phyloP scores from a whole-genome alignment of 768 basidiomycete genomes.

The Candolleomyces aberdarensis region DNA sequence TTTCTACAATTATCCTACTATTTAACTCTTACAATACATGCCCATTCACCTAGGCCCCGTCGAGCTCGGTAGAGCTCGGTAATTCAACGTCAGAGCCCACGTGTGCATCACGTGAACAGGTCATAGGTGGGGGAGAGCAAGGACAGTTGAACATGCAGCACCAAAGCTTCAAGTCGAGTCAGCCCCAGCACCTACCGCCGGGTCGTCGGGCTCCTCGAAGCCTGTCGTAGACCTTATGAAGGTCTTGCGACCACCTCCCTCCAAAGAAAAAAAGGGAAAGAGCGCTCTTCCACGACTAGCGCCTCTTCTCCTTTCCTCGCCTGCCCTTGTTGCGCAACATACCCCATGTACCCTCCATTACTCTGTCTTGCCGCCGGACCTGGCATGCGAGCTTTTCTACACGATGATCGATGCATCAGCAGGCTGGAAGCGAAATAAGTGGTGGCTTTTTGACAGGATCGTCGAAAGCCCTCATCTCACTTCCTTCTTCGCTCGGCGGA shows the following conservation, averaged over 20 bases:
- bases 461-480: slow-evolving; percentile 87
- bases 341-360: slow-evolving; percentile 75
- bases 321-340: slow-evolving; percentile 62
- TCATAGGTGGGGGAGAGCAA: too few species aligned
- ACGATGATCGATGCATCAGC: slow-evolving; percentile 61
- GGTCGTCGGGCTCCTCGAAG: slow-evolving; percentile 16
- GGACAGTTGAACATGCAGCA: not conserved
- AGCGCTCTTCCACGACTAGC: slow-evolving; percentile 35
- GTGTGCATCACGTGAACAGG: too few species aligned
- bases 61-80: too few species aligned
- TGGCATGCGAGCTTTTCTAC: slow-evolving; percentile 75
- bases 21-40: too few species aligned
- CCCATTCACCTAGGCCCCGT: too few species aligned
- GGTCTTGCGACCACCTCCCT: slow-evolving; percentile 51
- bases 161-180: slow-evolving; percentile 5
- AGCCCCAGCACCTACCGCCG: slow-evolving; percentile 11
- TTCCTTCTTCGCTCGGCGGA: slow-evolving; percentile 65
- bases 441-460: slow-evolving; percentile 81
- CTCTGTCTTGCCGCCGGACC: slow-evolving; percentile 66
- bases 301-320: slow-evolving; percentile 63
- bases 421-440: slow-evolving; percentile 70
- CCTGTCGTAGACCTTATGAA: slow-evolving; percentile 48
- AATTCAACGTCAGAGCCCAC: too few species aligned
- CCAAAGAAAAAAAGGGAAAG: slow-evolving; percentile 23
- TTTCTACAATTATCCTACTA: too few species aligned